Base-by-base conservation (phyloP, 257 asterid genomes). In the Cruciata laevipes region DNA sequence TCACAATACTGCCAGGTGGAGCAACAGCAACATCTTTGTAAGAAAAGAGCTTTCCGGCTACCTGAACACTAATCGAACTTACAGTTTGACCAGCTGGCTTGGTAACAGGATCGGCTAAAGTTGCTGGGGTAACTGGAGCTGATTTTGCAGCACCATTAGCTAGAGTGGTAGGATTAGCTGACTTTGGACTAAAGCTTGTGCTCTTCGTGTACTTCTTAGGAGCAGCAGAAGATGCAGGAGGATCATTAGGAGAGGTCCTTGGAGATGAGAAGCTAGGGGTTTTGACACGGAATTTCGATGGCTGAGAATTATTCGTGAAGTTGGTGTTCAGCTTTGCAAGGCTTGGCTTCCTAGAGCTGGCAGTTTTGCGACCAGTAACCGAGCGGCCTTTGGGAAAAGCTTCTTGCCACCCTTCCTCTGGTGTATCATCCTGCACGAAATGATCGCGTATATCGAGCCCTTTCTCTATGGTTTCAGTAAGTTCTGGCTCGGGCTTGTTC, bases 341-440 rank as follows among this genome's bases (percentile, higher is more conserved):
- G 79, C 79, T 80, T 12, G 87, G 96, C 58, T 79, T 83, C 80
- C 83, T 86, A 71, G 81, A 74, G 84, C 78, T 82, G 63, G 69
- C 76, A 76, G 87, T 87, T 79, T 83, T 81, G 23, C 87, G 69
- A 51, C 83, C 81, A 66, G 77, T 82, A 40, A 84, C 84, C 12
- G 87, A 81, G 62, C 96, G 84, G 61, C 93, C 86, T 83, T 85
- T 91, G 1, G 95, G 68, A 70, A 81, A 83, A 57, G 99, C 99
- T 81, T 89, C 98, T 76, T 89, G 94, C 99, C 99, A 94, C 58
- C 96, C 99, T 71, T 88, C 91, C 37, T 91, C 98, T 20, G 93
- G 81, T 65, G 78, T 84, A 17, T 72, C 67, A 73, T 83, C 98
- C 51, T 70, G 82, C 91, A 70, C 82, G 86, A 69, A 64, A 81